Evolutionary conservation across 2,329 filamentous ascomycete species (phyloP), one percentile per base, ranked within the genome.

Genomic region (Colletotrichum tropicicola): DNA sequence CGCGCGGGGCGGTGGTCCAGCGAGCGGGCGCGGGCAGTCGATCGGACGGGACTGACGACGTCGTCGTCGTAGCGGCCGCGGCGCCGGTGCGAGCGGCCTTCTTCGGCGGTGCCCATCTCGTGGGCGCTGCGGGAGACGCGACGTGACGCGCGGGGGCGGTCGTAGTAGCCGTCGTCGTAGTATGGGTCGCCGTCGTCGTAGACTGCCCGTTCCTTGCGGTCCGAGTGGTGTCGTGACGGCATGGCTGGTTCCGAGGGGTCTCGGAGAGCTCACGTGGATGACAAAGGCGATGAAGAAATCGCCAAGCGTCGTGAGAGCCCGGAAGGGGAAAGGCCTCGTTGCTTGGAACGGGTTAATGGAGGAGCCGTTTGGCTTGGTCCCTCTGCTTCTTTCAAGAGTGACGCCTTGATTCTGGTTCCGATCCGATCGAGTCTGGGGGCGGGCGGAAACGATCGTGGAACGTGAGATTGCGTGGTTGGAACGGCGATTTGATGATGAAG

Each of bases 201-300:
- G 28, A 25, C 44, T 2, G 17, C 57, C 6, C 43, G 32, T 3
- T 54, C 61, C 6, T 41, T 59, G 32, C 23, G 44, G 37, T 48
- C 56, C n/a, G 60, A 43, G n/a, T 44, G 48, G 23, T 55, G n/a
- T 15, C 61, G 61, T n/a, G 54, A 52, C 39, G 61, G 57, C 61
- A 65, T 65, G 5, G 37, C n/a, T 39, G 6, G 41, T 30, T 21
- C 21, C 28, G 21, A 19, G 21, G 30, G 43, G n/a, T 32, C 6
- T 55, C 52, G 37, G 13, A 37, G 13, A 25, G n/a, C 19, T n/a
- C 37, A 45, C 17, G 39, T 43, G 37, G 39, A 8, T 6, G 39
- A 32, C 10, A 55, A 55, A 45, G 39, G 25, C 7, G 23, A 21
- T 27, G n/a, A 9, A n/a, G 23, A 8, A 19, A 37, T 43, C n/a